Evolutionary conservation across 768 basidiomycete species (phyloP).

Genomic region (Pulveroboletus sp.): DNA sequence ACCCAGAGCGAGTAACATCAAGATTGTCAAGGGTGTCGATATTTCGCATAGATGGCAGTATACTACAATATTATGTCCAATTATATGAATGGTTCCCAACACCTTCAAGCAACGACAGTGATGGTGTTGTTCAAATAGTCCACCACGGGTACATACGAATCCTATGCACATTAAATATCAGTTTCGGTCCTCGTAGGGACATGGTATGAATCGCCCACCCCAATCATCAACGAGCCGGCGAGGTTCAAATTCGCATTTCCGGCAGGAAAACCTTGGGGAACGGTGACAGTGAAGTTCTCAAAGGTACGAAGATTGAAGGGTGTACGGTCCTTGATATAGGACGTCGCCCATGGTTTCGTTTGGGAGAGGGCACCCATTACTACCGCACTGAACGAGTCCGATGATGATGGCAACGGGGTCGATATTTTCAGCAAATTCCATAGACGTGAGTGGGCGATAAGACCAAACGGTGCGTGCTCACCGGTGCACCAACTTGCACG

Average conservation of each 20-base stretch:
- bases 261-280: conserved; percentile 23
- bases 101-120: conserved; percentile 5
- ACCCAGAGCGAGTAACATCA: too few relatives aligned
- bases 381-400: conserved; percentile 27
- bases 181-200: background rate
- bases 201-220: conserved; percentile 30
- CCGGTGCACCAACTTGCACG: conserved; percentile 18
- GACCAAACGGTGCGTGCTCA: background rate
- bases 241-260: conserved; percentile 35
- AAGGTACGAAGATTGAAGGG: conserved; percentile 19
- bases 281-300: conserved; percentile 32
- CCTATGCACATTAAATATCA: background rate
- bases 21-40: too few relatives aligned
- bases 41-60: too few relatives aligned
- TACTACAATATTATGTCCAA: too few relatives aligned
- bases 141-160: conserved; percentile 14
- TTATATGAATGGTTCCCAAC: too few relatives aligned
- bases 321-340: conserved; percentile 35
- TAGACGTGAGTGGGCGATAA: background rate
- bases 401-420: conserved; percentile 31
- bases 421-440: conserved; percentile 23
- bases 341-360: conserved; percentile 27
- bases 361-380: conserved; percentile 21
- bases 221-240: conserved; percentile 36
- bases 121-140: conserved; percentile 24